Conservation (phyloP, 345 rosid species). For the Excoecaria agallocha region DNA sequence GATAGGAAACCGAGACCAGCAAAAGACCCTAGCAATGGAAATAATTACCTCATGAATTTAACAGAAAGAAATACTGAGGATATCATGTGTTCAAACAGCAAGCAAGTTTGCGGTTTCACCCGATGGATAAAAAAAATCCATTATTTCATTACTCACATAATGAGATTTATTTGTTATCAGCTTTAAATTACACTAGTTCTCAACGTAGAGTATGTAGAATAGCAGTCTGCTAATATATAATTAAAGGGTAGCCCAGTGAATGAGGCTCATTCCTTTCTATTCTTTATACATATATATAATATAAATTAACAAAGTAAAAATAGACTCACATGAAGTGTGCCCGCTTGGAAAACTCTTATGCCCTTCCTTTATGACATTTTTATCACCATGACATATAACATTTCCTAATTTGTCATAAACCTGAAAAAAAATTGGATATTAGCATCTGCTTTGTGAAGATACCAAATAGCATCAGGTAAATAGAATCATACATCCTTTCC, state of each 20-base stretch:
- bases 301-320: background rate
- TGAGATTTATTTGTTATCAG: background rate
- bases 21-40: slow-evolving; percentile 41
- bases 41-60: background rate
- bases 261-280: background rate
- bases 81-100: background rate
- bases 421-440: slow-evolving; percentile 30
- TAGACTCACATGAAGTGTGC: slow-evolving; percentile 68
- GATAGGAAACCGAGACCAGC: slow-evolving; percentile 44
- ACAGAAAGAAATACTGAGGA: background rate
- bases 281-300: too few species aligned
- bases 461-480: slow-evolving; percentile 11
- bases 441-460: slow-evolving; percentile 7
- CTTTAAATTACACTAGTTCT: background rate
- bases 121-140: too few species aligned
- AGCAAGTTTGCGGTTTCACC: background rate
- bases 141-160: background rate
- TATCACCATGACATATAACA: slow-evolving; percentile 75
- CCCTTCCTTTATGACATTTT: slow-evolving; percentile 68
- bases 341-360: slow-evolving; percentile 94
- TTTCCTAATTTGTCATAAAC: slow-evolving; percentile 61
- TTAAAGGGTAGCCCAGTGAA: background rate
- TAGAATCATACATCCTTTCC: slow-evolving; percentile 65
- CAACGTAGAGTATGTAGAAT: background rate
- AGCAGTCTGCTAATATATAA: background rate